These are phyloP conservation scores for Chaetomium olivaceum DNA, from an alignment of 2,329 filamentous ascomycete species.

Conservation along the genomic window DNA sequence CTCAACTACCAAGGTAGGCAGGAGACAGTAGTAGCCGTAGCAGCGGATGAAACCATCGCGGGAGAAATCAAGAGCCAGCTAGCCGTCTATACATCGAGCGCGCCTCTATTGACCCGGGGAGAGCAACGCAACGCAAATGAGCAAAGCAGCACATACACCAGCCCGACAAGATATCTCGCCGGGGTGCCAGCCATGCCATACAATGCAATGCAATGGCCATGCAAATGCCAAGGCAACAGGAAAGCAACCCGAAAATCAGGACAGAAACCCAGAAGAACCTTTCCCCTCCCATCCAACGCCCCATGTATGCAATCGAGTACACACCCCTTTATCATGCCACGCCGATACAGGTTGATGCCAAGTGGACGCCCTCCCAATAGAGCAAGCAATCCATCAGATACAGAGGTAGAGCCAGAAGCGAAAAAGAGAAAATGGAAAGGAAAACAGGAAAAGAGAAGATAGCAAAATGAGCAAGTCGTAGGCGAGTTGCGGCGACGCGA, in stretches of 20 bases:
- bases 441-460: conserved; percentile 1
- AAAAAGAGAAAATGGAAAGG: not conserved
- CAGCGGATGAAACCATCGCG: not conserved
- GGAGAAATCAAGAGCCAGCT: not conserved
- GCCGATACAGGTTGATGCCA: conserved; percentile 1
- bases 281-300: conserved; percentile 4
- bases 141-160: not conserved
- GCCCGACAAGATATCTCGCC: not conserved
- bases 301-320: conserved; percentile 16
- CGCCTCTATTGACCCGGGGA: not conserved
- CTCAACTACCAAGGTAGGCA: conserved; percentile 4
- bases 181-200: not conserved
- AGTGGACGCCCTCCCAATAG: not conserved
- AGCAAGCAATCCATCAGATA: not conserved
- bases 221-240: not conserved
- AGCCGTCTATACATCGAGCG: conserved; percentile 7
- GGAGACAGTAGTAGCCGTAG: not conserved
- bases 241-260: not conserved
- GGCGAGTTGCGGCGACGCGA: conserved; percentile 6
- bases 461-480: conserved; percentile 10
- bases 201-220: not conserved
- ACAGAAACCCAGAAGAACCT: not conserved
- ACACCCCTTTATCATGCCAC: not conserved
- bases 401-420: not conserved
- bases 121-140: not conserved